Evolutionary conservation across 2,329 filamentous ascomycete species (phyloP), one percentile per base, ranked within the genome.

Genomic region (Fusarium devonianum): DNA sequence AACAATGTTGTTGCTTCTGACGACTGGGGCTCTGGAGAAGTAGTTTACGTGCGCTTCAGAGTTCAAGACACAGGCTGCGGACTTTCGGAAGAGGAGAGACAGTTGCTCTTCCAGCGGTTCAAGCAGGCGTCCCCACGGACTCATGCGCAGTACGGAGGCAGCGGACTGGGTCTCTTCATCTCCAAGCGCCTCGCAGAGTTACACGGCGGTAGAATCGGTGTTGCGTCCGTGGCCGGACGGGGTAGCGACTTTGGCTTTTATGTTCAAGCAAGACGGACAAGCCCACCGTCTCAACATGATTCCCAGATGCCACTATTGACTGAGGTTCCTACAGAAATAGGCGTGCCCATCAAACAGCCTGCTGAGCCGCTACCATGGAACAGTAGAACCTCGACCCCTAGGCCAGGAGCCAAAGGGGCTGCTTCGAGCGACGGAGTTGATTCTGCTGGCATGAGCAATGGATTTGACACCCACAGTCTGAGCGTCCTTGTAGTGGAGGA

Each of bases 1-100:
- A 44, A 42, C 0, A 49, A 49, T 2, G 36, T 60, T 3, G 49
- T 62, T 2, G 33, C 42, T 0, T 60, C 60, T 2, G 67, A 66
- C 1, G 69, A 69, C 11, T 70, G 70, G 68, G 71, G 69, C 1
- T 50, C 42, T 2, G 71, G 68, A 5, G 69, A 74, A 10, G 23
- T 62, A 0, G 10, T 75, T 0, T 75, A 74, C 37, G 51, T 76
- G 9, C 60, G 66, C 2, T 74, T 88, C 60, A 78, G 81, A 7
- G 85, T 89, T 2, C 77, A 80, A 46, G 86, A 89, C 58, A 87
- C 85, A 0, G 86, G 86, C 0, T 80, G 84, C 17, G 85, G 85
- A 1, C 75, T 89, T 10, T 82, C 73, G 3, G 75, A 80, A 0
- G 78, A 83, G 36, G 85, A 88, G 61, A 85, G 83, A 67, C 85